Base-by-base conservation (phyloP, 2,329 filamentous ascomycete genomes). In the Fusarium pininemorale region DNA sequence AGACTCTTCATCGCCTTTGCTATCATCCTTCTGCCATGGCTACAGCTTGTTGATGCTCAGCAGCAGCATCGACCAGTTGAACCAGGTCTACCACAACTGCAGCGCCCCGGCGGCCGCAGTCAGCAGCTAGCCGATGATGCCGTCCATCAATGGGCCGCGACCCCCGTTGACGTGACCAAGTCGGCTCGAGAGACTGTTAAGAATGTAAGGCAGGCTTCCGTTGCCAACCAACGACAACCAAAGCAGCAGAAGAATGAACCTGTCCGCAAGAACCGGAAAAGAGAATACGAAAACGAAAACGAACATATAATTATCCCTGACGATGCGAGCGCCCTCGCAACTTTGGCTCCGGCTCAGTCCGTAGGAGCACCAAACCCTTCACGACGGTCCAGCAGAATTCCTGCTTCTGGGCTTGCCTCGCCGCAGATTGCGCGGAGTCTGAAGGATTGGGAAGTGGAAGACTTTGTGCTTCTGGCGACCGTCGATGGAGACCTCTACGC, bases 371-470 rank as follows among this genome's bases (percentile, higher is more conserved):
- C 93, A 90, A 84, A 77, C 84, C 85, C 90, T 90, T 90, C 91
- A 90, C 88, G 90, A 90, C 80, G 81, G 82, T 82, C 86, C 81
- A 86, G 87, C 82, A 90, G 89, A 85, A 89, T 88, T 81, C 84
- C 83, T 75, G 82, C 88, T 83, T 87, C 88, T 83, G 91, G 91
- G 79, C 87, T 93, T 84, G 90, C 92, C 87, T 92, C 93, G 93
- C 93, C 92, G 92, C 92, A 94, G 83, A 88, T 89, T 93, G 96
- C 95, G 95, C 95, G 96, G 91, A 97, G 93, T 89, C 89, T 98
- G 90, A 93, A 95, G 90, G 96, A 98, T 87, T 98, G 96, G 96
- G 94, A 98, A 93, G 95, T 98, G 86, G 96, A 98, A 94, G 95
- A 98, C 88, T 97, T 98, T 90, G 94, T 98, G 87, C 94, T 99